Base-by-base conservation (phyloP, 257 asterid species). In the Sherardia arvensis region DNA sequence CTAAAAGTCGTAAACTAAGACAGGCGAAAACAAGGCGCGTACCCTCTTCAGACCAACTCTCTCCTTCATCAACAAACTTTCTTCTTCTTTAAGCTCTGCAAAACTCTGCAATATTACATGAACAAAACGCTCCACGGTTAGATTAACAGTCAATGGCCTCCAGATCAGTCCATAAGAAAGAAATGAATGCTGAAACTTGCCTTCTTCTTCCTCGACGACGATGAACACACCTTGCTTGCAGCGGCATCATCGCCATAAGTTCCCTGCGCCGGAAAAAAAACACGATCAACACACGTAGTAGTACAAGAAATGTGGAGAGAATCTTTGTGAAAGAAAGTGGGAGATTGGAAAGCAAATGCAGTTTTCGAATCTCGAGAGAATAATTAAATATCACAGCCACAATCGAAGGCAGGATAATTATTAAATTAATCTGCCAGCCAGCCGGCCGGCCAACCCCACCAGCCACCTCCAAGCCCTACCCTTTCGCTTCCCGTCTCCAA, bases 31-130 rank as follows among this genome's bases (percentile, higher is more conserved):
- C n/a, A n/a, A 30, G 20, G 21, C 53, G 4, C 58, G 3, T 70
- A 73, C 82, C 70, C 64, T 65, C 48, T 34, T 63, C 14, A 66
- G 64, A 30, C 71, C 63, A 8, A 72, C 59, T 33, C 74, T 69
- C 69, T 79, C 81, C 61, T 73, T 70, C 61, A 70, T 32, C 12
- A 79, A 66, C 20, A 65, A 40, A 61, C 25, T 58, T 59, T 79
- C 84, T 62, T 79, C 79, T 48, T 79, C 81, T 59, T 67, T 70
- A 23, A 76, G 77, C 70, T 70, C 62, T 8, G 70, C 26, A 33
- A 73, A 70, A 29, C 66, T 58, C 79, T 70, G 74, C 28, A 43
- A 25, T 14, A 30, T n/a, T n/a, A 49, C 20, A 18, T 8, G 5
- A 57, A 20, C 7, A 40, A n/a, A n/a, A n/a, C n/a, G n/a, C 48